These are phyloP conservation scores for Biscogniauxia marginata DNA, from an alignment of 2,329 filamentous ascomycete species.

Conservation along the genomic window DNA sequence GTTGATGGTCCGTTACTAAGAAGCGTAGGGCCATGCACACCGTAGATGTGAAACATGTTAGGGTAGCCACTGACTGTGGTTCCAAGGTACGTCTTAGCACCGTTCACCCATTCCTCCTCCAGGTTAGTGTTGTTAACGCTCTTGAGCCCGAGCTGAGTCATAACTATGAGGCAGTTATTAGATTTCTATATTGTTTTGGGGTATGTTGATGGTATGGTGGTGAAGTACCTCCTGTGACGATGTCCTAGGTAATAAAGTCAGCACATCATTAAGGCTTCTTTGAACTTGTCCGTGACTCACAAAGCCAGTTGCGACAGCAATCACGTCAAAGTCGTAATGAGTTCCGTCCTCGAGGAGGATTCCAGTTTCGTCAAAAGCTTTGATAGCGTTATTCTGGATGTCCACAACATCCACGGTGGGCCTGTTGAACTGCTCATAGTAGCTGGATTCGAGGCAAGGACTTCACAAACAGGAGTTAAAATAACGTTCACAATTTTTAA, in stretches of 20 bases:
- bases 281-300: conserved; percentile 30
- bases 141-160: conserved; percentile 45
- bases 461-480: neutral
- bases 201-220: neutral
- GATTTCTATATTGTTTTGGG: neutral
- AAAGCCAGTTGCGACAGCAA: conserved; percentile 47
- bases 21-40: conserved; percentile 55
- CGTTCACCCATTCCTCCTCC: conserved; percentile 40
- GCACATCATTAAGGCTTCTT: neutral
- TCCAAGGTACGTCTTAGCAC: conserved; percentile 38
- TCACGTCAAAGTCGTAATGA: conserved; percentile 42
- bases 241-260: conserved; percentile 21
- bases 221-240: conserved; percentile 36
- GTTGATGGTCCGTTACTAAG: conserved; percentile 55
- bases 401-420: conserved; percentile 43
- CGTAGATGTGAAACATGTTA: conserved; percentile 55
- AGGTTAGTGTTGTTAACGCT: conserved; percentile 39
- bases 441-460: conserved; percentile 42
- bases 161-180: conserved; percentile 24
- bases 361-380: conserved; percentile 41
- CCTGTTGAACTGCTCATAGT: conserved; percentile 49
- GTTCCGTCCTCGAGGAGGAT: conserved; percentile 41
- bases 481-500: neutral
- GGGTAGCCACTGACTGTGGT: conserved; percentile 44
- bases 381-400: conserved; percentile 40